These are phyloP conservation scores for Tuber magnatum DNA, from an alignment of 495 filamentous ascomycete genomes.

Conservation along the genomic window DNA sequence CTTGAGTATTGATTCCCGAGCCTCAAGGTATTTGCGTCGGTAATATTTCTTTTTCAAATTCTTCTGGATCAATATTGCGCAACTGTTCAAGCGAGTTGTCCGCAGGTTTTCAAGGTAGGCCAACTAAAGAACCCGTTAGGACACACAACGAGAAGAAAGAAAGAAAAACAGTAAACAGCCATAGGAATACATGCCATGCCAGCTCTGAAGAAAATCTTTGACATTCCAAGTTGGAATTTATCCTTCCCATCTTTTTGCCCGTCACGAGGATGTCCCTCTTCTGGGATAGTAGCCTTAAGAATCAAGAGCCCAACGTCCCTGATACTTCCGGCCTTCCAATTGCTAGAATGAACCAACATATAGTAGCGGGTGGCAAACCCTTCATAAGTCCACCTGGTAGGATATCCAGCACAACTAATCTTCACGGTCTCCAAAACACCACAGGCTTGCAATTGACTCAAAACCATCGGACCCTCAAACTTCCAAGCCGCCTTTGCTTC, in stretches of 20 bases:
- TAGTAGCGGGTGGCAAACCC: constrained; percentile 98
- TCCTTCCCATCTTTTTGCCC: constrained; percentile 71
- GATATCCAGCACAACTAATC: constrained; percentile 96
- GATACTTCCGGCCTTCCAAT: constrained; percentile 84
- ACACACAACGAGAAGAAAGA: not conserved
- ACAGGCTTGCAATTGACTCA: constrained; percentile 93
- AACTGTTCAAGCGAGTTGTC: constrained; percentile 81
- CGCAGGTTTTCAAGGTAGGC: constrained; percentile 93
- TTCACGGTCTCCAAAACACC: constrained; percentile 97
- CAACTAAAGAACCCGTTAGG: constrained; percentile 47
- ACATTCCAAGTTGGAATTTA: constrained; percentile 93
- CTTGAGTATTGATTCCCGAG: constrained; percentile 67
- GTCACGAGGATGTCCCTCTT: constrained; percentile 44
- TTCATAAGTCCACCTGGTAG: constrained; percentile 97
- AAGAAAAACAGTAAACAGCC: not conserved
- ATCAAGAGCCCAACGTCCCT: constrained; percentile 88
- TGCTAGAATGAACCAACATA: constrained; percentile 85
- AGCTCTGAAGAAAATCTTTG: constrained; percentile 98
- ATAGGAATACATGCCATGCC: constrained; percentile 58
- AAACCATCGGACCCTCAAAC: constrained; percentile 97
- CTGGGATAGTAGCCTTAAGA: constrained; percentile 77
- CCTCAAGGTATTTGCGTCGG: constrained; percentile 82
- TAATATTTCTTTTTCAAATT: constrained; percentile 94
- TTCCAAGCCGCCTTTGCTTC: constrained; percentile 96
- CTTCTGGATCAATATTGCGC: constrained; percentile 98